These are phyloP conservation scores for Boletus rufocinnamomeus DNA, from an alignment of 768 basidiomycete genomes.

Conservation along the genomic window DNA sequence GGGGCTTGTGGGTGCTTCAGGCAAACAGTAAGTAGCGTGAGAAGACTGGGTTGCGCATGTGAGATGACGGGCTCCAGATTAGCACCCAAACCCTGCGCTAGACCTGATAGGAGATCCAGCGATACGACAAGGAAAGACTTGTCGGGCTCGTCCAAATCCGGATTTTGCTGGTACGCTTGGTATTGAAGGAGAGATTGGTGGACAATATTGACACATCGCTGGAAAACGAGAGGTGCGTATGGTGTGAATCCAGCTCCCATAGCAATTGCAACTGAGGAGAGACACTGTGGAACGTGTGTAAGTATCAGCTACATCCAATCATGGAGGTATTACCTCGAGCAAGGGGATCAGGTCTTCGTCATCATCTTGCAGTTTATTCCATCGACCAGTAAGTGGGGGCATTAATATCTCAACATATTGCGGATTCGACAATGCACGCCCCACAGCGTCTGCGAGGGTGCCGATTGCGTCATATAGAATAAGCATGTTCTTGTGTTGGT, in stretches of 20 bases:
- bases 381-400: conserved; percentile 89
- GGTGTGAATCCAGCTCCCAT: conserved; percentile 87
- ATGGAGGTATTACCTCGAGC: conserved; percentile 69
- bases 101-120: conserved; percentile 92
- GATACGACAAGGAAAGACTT: conserved; percentile 97
- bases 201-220: conserved; percentile 86
- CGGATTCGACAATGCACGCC: conserved; percentile 80
- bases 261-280: conserved; percentile 96
- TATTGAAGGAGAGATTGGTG: conserved; percentile 82
- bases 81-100: conserved; percentile 90
- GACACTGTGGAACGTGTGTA: conserved; percentile 59
- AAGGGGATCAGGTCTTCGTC: conserved; percentile 93
- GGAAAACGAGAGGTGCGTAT: conserved; percentile 89
- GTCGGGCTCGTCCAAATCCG: conserved; percentile 93
- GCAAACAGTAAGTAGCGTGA: conserved; percentile 82
- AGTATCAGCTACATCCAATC: conserved; percentile 1
- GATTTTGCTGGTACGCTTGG: conserved; percentile 84
- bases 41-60: conserved; percentile 70
- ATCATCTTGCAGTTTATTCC: conserved; percentile 88
- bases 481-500: conserved; percentile 99
- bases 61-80: conserved; percentile 73
- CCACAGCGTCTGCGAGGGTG: conserved; percentile 96
- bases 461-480: conserved; percentile 99
- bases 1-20: conserved; percentile 95
- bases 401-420: conserved; percentile 92